phyloP scores from a whole-genome alignment of 345 rosid species.

The Syzygium jambos region DNA sequence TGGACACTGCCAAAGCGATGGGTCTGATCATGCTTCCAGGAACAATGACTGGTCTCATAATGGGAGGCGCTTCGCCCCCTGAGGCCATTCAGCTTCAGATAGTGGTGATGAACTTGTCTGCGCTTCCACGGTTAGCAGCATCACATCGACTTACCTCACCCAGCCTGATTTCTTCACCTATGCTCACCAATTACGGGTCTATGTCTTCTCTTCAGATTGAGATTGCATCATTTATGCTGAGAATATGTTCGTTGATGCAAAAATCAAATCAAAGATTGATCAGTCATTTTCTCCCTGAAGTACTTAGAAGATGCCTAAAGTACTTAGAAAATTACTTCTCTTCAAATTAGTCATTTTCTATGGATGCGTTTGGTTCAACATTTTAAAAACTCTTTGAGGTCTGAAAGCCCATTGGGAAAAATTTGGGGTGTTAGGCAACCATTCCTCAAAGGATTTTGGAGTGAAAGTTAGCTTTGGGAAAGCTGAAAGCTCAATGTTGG shows the following conservation, averaged over 20 bases:
- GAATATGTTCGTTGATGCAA: neutral
- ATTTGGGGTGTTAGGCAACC: too few species aligned
- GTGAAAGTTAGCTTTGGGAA: too few species aligned
- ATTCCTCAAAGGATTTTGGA: too few species aligned
- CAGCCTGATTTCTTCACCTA: constrained; percentile 90
- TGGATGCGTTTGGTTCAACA: too few species aligned
- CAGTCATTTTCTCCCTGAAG: neutral
- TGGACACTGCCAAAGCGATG: constrained; percentile 86
- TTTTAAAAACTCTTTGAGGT: too few species aligned
- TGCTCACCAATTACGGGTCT: constrained; percentile 40
- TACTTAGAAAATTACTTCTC: too few species aligned
- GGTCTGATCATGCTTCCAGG: constrained; percentile 82
- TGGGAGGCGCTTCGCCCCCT: constrained; percentile 90
- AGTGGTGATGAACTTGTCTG: constrained; percentile 81
- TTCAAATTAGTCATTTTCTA: too few species aligned
- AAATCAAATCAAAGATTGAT: neutral
- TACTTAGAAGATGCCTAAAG: too few species aligned
- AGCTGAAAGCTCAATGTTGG: too few species aligned
- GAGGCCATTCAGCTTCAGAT: constrained; percentile 92
- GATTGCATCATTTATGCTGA: neutral
- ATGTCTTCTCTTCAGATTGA: neutral
- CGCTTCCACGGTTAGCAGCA: constrained; percentile 74
- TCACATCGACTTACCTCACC: constrained; percentile 64
- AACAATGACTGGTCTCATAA: constrained; percentile 87
- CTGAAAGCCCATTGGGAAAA: too few species aligned